phyloP scores from a whole-genome alignment of 257 asterid genomes.

The Craterostigma plantagineum region DNA sequence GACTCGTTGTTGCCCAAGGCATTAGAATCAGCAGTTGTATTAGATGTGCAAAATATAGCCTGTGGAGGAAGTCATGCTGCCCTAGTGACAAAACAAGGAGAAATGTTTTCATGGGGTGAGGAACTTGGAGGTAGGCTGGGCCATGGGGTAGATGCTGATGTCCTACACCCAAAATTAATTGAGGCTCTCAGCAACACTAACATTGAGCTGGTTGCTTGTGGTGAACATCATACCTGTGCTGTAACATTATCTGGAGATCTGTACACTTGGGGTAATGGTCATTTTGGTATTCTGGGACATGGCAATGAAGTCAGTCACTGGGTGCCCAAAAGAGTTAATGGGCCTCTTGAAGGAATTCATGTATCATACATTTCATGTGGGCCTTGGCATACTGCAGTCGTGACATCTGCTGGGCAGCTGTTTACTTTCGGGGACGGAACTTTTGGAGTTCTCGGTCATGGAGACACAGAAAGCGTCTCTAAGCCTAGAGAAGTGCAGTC shows the following conservation, averaged over 20 bases:
- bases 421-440: constrained; percentile 93
- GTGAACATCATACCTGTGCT: constrained; percentile 82
- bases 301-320: constrained; percentile 92
- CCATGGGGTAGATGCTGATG: constrained; percentile 93
- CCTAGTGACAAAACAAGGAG: constrained; percentile 92
- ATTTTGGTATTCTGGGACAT: constrained; percentile 84
- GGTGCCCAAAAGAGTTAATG: constrained; percentile 85
- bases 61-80: constrained; percentile 91
- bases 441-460: constrained; percentile 91
- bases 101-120: constrained; percentile 93
- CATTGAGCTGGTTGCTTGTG: constrained; percentile 93
- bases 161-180: constrained; percentile 67
- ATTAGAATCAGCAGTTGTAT: constrained; percentile 85
- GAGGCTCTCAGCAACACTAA: constrained; percentile 67
- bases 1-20: constrained; percentile 90
- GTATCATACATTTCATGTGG: constrained; percentile 83
- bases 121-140: constrained; percentile 93
- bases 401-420: constrained; percentile 89
- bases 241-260: constrained; percentile 87
- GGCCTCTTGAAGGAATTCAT: constrained; percentile 79
- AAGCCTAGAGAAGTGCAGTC: constrained; percentile 91
- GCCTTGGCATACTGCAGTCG: constrained; percentile 96
- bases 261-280: constrained; percentile 93
- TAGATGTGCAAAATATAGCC: constrained; percentile 97
- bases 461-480: constrained; percentile 52